These are phyloP conservation scores for Starmerella tilneyi DNA, from an alignment of 805 yeast species.

Conservation along the genomic window DNA sequence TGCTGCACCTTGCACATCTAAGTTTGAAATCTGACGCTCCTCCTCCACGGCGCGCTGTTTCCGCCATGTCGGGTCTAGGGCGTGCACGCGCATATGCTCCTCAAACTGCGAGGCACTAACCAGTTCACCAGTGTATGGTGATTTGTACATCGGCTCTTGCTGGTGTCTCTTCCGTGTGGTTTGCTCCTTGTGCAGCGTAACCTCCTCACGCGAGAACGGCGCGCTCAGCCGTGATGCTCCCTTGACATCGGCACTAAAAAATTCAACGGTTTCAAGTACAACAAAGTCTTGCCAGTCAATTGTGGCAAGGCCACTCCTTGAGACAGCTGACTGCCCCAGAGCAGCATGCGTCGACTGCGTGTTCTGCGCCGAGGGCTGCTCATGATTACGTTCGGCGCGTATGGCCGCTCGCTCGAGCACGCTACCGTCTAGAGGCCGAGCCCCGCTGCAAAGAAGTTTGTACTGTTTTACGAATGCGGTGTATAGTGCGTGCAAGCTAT, in stretches of 20 bases:
- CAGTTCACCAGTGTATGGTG: constrained; percentile 69
- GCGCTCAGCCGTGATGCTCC: constrained; percentile 39
- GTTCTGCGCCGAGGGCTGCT: not conserved
- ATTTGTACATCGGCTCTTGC: constrained; percentile 39
- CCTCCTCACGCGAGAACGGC: constrained; percentile 17
- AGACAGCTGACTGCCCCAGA: not conserved
- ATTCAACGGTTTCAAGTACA: constrained; percentile 57
- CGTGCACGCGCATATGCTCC: constrained; percentile 55
- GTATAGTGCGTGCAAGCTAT: constrained; percentile 51
- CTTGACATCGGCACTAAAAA: constrained; percentile 30
- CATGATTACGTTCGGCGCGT: no score
- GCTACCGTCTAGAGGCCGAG: constrained; percentile 22
- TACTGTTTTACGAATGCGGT: constrained; percentile 48
- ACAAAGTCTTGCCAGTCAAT: constrained; percentile 83
- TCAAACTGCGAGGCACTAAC: constrained; percentile 59
- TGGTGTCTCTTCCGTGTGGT: not conserved
- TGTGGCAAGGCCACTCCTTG: constrained; percentile 27
- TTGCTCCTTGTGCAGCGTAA: constrained; percentile 5
- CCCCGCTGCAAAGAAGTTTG: constrained; percentile 31
- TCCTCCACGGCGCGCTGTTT: constrained; percentile 39
- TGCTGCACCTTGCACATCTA: constrained; percentile 31
- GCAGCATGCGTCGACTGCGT: not conserved
- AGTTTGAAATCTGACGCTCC: constrained; percentile 30
- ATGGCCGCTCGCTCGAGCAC: constrained; percentile 17
- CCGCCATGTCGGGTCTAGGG: constrained; percentile 69